Conservation (phyloP, 176 grass and related monocot genomes). For the Rhynchospora tenuis region DNA sequence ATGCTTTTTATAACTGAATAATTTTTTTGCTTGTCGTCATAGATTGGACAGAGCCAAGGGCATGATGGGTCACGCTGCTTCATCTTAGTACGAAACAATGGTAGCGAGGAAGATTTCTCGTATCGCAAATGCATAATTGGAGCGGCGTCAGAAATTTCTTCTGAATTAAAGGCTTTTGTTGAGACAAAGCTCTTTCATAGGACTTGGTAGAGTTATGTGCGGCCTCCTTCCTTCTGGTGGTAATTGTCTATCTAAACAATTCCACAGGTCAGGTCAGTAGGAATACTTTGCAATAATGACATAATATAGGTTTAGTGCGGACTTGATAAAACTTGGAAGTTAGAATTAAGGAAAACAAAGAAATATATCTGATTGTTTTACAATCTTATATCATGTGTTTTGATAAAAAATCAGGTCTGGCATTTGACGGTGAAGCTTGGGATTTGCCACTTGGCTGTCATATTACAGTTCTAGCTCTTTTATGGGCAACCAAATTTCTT, state of each 20-base stretch:
- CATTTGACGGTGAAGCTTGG: background rate
- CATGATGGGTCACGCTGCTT: constrained; percentile 36
- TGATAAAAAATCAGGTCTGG: background rate
- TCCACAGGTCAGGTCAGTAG: background rate
- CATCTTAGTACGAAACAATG: constrained; percentile 25
- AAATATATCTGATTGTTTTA: background rate
- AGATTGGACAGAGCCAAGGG: constrained; percentile 31
- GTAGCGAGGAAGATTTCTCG: constrained; percentile 35
- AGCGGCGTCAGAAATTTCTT: constrained; percentile 29
- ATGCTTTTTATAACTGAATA: background rate
- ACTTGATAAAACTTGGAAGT: background rate
- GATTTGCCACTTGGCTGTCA: background rate
- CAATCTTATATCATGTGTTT: background rate
- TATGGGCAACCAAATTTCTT: constrained; percentile 13
- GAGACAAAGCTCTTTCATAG: constrained; percentile 23
- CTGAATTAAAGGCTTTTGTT: constrained; percentile 27
- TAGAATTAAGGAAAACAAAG: background rate
- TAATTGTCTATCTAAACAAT: background rate
- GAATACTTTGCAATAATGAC: background rate
- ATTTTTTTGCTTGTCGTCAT: background rate
- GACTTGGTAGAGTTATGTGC: constrained; percentile 11
- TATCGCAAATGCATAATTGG: constrained; percentile 43
- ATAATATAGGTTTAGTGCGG: background rate
- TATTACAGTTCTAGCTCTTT: background rate
- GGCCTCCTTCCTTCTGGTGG: background rate